Evolutionary conservation across 768 basidiomycete species (phyloP), one percentile per base, ranked within the genome.

Genomic region (Lentinus brumalis): DNA sequence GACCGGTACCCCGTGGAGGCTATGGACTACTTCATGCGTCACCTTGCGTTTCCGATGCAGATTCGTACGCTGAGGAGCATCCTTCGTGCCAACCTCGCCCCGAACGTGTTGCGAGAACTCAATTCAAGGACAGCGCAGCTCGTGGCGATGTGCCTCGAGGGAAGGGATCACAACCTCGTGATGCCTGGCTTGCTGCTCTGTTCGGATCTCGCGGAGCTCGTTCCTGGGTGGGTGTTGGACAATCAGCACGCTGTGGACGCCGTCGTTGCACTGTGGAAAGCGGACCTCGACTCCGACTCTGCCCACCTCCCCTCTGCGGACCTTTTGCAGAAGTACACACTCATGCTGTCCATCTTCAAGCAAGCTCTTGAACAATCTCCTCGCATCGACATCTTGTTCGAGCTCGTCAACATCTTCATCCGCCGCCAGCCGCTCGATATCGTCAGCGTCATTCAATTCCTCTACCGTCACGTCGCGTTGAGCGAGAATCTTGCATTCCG

Each of bases 1-100:
- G 87, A 98, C 73, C 88, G 93, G 9, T 98, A 97, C 74, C 89
- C 94, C 0, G 78, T 75, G 3, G 92, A 98, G 68, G 91, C 94
- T 2, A 81, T 92, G 21, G 87, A 92, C 52, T 93, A 92, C 73
- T 91, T 99, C 73, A 76, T 94, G 65, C 82, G 83, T 11, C 85
- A 92, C 63, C 77, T 98, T n/a, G 80, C 84, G 47, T 86, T 91
- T 66, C 85, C 90, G 0, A 83, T 89, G 42, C 88, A 93, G 69
- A 79, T 97, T 45, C 86, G 89, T 63, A 96, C 96, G 0, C 76
- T 95, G 59, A 79, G 94, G 52, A 94, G 86, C 70, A 90, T 96
- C 57, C 77, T 98, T 11, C 84, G 88, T 51, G 91, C 90, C 12
- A 84, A 81, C 51, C 78, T 93, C 15, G 94, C 96, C 1, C 90